Conservation (phyloP, 2,329 filamentous ascomycete species). For the Talaromyces sp. region DNA sequence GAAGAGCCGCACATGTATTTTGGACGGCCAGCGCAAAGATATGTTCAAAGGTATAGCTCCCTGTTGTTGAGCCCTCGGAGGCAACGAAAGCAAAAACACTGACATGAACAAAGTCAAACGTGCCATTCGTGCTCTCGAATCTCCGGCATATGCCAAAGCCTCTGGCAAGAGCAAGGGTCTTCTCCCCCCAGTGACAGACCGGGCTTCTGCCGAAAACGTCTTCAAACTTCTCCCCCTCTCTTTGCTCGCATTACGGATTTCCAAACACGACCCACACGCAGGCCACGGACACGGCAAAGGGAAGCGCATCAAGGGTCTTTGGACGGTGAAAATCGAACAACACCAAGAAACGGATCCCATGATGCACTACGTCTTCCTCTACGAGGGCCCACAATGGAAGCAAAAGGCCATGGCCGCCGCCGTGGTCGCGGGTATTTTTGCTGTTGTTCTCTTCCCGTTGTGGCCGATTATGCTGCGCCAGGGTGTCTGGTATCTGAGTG, state of each 20-base stretch:
- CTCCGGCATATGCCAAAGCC: conserved; percentile 84
- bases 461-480: conserved; percentile 90
- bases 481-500: conserved; percentile 95
- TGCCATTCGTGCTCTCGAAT: conserved; percentile 83
- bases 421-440: conserved; percentile 77
- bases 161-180: conserved; percentile 78
- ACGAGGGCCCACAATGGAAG: conserved; percentile 90
- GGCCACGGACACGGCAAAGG: conserved; percentile 64
- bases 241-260: conserved; percentile 85
- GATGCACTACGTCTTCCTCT: conserved; percentile 94
- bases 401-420: conserved; percentile 85
- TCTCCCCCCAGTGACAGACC: conserved; percentile 82
- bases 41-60: conserved; percentile 78
- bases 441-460: conserved; percentile 88
- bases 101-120: conserved; percentile 68
- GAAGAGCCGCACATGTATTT: conserved; percentile 84
- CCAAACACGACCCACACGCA: conserved; percentile 72
- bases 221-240: conserved; percentile 95
- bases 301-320: conserved; percentile 91
- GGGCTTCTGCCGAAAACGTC: conserved; percentile 80
- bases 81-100: neutral
- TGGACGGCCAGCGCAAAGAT: conserved; percentile 94
- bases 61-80: neutral
- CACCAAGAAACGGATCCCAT: conserved; percentile 69
- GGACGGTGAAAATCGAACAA: conserved; percentile 92